Evolutionary conservation across 768 basidiomycete species (phyloP), one percentile per base, ranked within the genome.

Genomic region (Amanita subjunquillea): DNA sequence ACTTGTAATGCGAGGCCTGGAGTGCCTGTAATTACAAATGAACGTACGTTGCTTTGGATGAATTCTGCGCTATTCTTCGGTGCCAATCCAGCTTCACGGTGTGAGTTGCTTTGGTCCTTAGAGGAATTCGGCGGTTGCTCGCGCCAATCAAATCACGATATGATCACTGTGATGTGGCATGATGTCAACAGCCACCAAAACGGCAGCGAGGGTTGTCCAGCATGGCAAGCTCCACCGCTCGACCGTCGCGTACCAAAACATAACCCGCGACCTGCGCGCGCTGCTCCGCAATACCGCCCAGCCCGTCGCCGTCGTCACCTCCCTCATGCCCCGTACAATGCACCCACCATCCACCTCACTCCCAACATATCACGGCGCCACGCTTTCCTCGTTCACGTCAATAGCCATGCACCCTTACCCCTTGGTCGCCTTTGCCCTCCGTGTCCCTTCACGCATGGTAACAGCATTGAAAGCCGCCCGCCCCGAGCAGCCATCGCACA

Each of bases 361-460:
- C 17, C 52, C 59, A 17, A 50, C 50, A 8, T 91, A 78, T 60
- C 93, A 96, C 65, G 93, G 94, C 58, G 91, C 92, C 20, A 97
- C 94, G 1, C 74, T 98, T 30, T 94, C 94, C 7, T 95, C 92
- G 0, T 92, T 98, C 64, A 82, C 91, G 20, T 92, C 91, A 27
- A 82, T 97, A 61, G 82, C 94, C 2, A 80, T 98, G 74, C 81
- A 91, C 58, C 94, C 94, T 2, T 72, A 82, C 58, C 91, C 93
- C 0, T 78, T 96, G 53, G 78, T 98, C 60, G 78, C 91, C 0
- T 98, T 97, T 65, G 85, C 92, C 15, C 76, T 98, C 17, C 85
- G 91, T 32, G 75, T 91, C 15, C 94, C 94, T 3, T 95, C 92
- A 0, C 76, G 91, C 3, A 88, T 95, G 81, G 91, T 92, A 0